phyloP scores from a whole-genome alignment of 139 green algal species.

The Closterium sp. region DNA sequence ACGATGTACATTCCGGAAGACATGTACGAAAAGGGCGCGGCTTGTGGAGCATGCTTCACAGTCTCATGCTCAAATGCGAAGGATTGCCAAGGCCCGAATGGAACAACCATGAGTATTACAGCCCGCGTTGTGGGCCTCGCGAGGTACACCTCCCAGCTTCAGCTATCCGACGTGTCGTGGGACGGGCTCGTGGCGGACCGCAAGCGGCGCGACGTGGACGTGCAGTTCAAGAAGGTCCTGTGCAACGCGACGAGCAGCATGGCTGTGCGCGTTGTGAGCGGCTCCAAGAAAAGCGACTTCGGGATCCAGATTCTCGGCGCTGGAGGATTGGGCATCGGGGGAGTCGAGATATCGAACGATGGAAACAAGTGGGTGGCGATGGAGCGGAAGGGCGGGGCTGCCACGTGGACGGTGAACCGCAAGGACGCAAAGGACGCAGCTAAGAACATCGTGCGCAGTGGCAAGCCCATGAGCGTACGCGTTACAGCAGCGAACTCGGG shows the following conservation, averaged over 20 bases:
- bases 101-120: background rate
- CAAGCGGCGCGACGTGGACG: background rate
- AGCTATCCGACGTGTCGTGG: background rate
- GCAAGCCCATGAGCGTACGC: background rate
- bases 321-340: background rate
- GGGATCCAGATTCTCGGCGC: background rate
- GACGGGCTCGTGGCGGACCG: background rate
- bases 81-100: background rate
- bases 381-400: background rate
- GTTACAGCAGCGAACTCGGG: background rate
- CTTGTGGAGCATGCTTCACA: background rate
- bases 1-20: background rate
- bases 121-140: background rate
- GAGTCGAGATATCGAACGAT: background rate
- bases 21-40: background rate
- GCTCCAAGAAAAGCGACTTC: background rate
- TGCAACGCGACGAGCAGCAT: background rate
- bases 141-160: background rate
- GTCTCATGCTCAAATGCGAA: background rate
- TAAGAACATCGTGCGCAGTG: background rate
- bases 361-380: background rate
- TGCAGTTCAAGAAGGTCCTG: background rate
- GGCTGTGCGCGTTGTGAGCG: background rate
- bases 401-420: background rate
- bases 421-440: background rate